Evolutionary conservation across 257 asterid species (phyloP).

Genomic region (Solanum pimpinellifolium): DNA sequence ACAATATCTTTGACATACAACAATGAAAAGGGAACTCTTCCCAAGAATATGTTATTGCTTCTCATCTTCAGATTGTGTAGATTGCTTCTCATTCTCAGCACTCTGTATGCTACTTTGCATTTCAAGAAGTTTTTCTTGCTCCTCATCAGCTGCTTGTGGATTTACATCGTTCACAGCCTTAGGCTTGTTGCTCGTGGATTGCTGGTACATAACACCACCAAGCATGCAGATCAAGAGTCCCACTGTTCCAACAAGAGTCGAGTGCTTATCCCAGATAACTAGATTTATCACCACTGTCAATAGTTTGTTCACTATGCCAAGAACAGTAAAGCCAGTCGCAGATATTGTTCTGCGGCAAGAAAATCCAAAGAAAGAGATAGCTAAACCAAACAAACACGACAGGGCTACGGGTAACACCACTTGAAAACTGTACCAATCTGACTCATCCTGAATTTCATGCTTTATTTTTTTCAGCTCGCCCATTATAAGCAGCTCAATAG

Average conservation of each 20-base stretch:
- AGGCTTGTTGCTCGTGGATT: constrained; percentile 51
- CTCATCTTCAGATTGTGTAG: constrained; percentile 23
- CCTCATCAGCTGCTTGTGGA: constrained; percentile 46
- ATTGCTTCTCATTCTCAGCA: constrained; percentile 24
- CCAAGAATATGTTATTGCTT: constrained; percentile 23
- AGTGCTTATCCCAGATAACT: constrained; percentile 85
- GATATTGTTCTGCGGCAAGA: constrained; percentile 90
- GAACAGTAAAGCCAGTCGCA: constrained; percentile 95
- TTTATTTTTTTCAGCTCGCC: constrained; percentile 85
- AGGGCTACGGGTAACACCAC: constrained; percentile 79
- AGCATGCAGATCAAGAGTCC: constrained; percentile 88
- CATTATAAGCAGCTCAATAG: constrained; percentile 83
- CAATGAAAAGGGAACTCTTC: not conserved
- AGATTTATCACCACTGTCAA: constrained; percentile 88
- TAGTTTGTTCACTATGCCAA: constrained; percentile 84
- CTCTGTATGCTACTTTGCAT: constrained; percentile 37
- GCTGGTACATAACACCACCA: constrained; percentile 88
- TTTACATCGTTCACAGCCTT: constrained; percentile 28
- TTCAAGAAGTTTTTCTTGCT: constrained; percentile 64
- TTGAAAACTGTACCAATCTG: constrained; percentile 61
- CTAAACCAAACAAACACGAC: constrained; percentile 83
- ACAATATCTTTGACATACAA: not conserved
- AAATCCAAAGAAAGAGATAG: constrained; percentile 89
- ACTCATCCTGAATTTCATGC: constrained; percentile 60
- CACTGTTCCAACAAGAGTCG: constrained; percentile 68